Evolutionary conservation across 805 yeast genomes (phyloP), one percentile per base, ranked within the genome.

Genomic region (Candida odintsovae): DNA sequence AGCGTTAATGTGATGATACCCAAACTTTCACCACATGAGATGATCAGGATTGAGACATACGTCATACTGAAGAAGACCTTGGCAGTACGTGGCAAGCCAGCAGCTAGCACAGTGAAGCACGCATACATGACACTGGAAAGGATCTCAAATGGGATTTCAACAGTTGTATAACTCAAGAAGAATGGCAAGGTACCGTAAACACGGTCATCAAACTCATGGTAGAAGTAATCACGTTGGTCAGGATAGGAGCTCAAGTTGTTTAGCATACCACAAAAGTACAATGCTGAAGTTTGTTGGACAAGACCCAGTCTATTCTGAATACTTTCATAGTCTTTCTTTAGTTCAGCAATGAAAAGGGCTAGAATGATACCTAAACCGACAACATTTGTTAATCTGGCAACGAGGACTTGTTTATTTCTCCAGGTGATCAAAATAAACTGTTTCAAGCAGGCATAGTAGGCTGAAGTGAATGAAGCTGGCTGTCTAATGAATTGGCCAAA

Each of bases 221-320:
- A 88, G 60, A 89, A 89, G 46, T 83, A 77, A 55, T 85, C 76
- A 50, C 94, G 68, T 56, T 88, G 94, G 15, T 67, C 60, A 1
- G 96, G 95, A 60, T 83, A 89, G 4, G 85, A 71, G 2, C 90
- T 77, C 54, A 89, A 68, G 59, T 87, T 88, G 55, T 83, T 86
- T 38, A 89, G 69, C 80, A 88, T 81, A 0, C 97, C 97, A 41
- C 83, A 80, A 59, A 82, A 89, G 58, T 84, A 89, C 37, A 89
- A 61, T 12, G 90, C 80, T 8, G 83, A 70, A 2, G 82, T 72
- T 56, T 86, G 87, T 61, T 89, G 96, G 3, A 85, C 72, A 36
- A 87, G 65, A 5, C 96, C 96, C 18, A 89, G 66, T 51, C 95
- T 68, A 60, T 87, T 77, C 50, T 74, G 75, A 28, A 86, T 72